Evolutionary conservation across 495 filamentous ascomycete species (phyloP).

Genomic region (Aspergillus coremiiformis): DNA sequence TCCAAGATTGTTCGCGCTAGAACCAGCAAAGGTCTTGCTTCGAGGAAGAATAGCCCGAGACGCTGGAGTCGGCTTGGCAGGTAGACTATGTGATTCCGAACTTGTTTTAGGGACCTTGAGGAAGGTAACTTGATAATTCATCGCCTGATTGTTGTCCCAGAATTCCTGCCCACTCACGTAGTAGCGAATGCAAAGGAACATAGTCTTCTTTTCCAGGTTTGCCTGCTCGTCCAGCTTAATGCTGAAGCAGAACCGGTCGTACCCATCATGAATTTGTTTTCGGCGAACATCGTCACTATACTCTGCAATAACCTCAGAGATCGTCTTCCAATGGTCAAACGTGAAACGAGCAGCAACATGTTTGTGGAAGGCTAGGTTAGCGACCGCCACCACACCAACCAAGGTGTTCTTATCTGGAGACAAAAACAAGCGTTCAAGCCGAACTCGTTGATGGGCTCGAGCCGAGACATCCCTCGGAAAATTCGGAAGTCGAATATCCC

Average conservation of each 20-base stretch:
- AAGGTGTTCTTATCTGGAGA: conserved; percentile 80
- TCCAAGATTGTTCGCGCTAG: conserved; percentile 48
- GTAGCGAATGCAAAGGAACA: conserved; percentile 90
- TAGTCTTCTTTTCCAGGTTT: conserved; percentile 80
- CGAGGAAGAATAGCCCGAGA: conserved; percentile 65
- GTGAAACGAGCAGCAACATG: conserved; percentile 84
- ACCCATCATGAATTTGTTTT: conserved; percentile 56
- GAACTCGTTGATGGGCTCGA: conserved; percentile 56
- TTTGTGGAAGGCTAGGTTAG: conserved; percentile 89
- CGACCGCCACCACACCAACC: conserved; percentile 73
- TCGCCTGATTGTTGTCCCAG: conserved; percentile 86
- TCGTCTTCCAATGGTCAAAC: conserved; percentile 96
- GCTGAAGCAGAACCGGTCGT: conserved; percentile 85
- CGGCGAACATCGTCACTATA: conserved; percentile 72
- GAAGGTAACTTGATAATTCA: conserved; percentile 93
- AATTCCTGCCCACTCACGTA: conserved; percentile 75
- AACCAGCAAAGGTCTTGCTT: conserved; percentile 52
- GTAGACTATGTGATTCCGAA: conserved; percentile 43
- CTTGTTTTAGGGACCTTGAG: conserved; percentile 61
- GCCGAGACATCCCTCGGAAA: conserved; percentile 65
- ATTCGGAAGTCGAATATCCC: conserved; percentile 79
- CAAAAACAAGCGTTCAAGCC: conserved; percentile 76
- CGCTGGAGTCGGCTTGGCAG: conserved; percentile 29
- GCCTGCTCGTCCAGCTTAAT: conserved; percentile 88
- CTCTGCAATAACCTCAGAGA: conserved; percentile 86